Percentiles rank a stretch among this genome's conserved stretches.
Conservation (phyloP, 2,329 filamentous ascomycete genomes). For the Aureobasidium sp. region DNA sequence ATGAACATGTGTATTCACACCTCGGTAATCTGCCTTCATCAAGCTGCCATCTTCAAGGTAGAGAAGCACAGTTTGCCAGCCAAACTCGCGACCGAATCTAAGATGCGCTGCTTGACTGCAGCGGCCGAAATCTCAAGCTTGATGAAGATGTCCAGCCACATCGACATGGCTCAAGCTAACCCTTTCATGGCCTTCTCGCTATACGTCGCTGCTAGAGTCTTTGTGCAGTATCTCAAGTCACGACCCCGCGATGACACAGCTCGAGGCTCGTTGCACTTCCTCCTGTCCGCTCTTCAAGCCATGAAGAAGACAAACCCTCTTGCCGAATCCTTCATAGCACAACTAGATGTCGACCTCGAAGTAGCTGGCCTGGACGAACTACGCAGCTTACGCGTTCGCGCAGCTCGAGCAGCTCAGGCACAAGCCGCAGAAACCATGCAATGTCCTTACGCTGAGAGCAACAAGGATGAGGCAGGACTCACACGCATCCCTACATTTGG, state of each 20-base stretch:
- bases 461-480: too few species aligned
- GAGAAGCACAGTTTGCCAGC: slow-evolving; percentile 75
- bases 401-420: background rate
- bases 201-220: slow-evolving; percentile 91
- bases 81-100: slow-evolving; percentile 78
- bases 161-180: slow-evolving; percentile 88
- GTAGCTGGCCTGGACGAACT: slow-evolving; percentile 49
- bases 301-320: slow-evolving; percentile 81
- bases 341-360: slow-evolving; percentile 86
- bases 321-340: slow-evolving; percentile 88
- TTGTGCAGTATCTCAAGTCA: slow-evolving; percentile 93
- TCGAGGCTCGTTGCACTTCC: slow-evolving; percentile 73
- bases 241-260: slow-evolving; percentile 75
- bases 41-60: slow-evolving; percentile 95
- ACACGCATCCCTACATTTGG: background rate
- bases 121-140: slow-evolving; percentile 90
- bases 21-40: slow-evolving; percentile 93
- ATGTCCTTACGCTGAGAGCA: background rate
- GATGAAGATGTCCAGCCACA: slow-evolving; percentile 89
- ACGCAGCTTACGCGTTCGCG: background rate
- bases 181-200: slow-evolving; percentile 93
- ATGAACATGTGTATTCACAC: slow-evolving; percentile 97
- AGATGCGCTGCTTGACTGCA: slow-evolving; percentile 83
- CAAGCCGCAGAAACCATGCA: background rate
- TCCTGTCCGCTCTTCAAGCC: slow-evolving; percentile 83